phyloP scores from a whole-genome alignment of 768 basidiomycete species.

The Mycena venus region DNA sequence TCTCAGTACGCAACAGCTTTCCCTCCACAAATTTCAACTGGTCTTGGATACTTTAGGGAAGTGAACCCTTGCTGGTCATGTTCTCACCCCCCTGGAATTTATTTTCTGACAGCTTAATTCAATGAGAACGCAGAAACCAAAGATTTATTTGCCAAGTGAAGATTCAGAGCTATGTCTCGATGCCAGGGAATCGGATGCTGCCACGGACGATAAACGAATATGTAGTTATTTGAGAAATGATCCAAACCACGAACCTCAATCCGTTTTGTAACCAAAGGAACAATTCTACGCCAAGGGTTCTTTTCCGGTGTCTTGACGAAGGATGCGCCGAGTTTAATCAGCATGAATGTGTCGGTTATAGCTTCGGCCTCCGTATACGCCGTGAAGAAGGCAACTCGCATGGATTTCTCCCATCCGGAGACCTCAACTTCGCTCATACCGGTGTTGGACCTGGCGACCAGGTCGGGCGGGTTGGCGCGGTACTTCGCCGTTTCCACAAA shows the following conservation, averaged over 20 bases:
- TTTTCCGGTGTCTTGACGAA: background rate
- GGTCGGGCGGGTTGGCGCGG: conserved; percentile 10
- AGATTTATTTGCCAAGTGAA: too few relatives aligned
- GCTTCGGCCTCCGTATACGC: conserved; percentile 1
- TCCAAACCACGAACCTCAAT: background rate
- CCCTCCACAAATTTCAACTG: too few relatives aligned
- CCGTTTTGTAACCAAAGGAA: background rate
- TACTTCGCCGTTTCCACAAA: conserved; percentile 4
- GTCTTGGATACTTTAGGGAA: too few relatives aligned
- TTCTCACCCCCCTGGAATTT: too few relatives aligned
- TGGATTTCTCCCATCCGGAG: background rate
- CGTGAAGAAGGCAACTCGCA: conserved; percentile 11
- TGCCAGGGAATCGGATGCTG: background rate
- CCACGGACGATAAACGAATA: conserved; percentile 3
- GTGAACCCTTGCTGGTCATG: too few relatives aligned
- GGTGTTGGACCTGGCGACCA: conserved; percentile 21
- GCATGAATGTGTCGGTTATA: background rate
- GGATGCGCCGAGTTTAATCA: background rate
- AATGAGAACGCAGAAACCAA: too few relatives aligned
- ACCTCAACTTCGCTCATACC: conserved; percentile 21
- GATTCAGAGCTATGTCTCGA: too few relatives aligned
- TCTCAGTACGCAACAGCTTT: too few relatives aligned
- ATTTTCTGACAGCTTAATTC: too few relatives aligned
- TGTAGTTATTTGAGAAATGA: background rate
- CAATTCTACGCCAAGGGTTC: conserved; percentile 11